A percentile compares a stretch with the other conserved stretches of the same genome.
Evolutionary conservation across 75 land plant genomes (phyloP).

Genomic region (Cunninghamia lanceolata): DNA sequence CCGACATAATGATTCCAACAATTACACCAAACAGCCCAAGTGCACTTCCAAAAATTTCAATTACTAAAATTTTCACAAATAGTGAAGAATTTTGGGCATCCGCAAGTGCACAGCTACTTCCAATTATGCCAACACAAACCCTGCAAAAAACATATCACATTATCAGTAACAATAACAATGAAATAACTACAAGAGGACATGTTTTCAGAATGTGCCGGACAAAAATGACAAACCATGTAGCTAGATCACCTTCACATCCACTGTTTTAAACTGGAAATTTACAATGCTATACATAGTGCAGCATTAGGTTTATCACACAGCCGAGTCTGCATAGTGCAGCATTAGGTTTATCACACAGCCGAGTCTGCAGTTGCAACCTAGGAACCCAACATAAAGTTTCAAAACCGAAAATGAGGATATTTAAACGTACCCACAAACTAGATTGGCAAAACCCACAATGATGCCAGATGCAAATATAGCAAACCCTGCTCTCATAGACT

Average conservation of each 20-base stretch:
- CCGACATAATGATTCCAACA: conserved; percentile 96
- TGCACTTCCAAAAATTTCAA: conserved; percentile 97
- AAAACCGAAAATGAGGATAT: not conserved
- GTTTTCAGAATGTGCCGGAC: not conserved
- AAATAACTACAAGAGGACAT: not conserved
- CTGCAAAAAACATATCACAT: conserved; percentile 31
- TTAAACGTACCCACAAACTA: conserved; percentile 82
- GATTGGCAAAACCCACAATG: conserved; percentile 97
- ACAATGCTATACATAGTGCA: not conserved
- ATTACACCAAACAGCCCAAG: conserved; percentile 95
- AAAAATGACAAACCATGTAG: not conserved
- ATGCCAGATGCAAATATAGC: conserved; percentile 96
- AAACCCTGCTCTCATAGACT: conserved; percentile 94
- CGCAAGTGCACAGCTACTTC: conserved; percentile 96
- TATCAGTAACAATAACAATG: not conserved
- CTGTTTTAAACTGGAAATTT: not conserved
- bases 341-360: not conserved
- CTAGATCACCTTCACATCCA: not conserved
- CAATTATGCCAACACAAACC: conserved; percentile 92
- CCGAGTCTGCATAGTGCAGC: not conserved
- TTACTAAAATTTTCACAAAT: conserved; percentile 95
- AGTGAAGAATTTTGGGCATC: conserved; percentile 96
- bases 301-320: not conserved
- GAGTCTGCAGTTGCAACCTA: not conserved
- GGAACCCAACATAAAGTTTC: not conserved